Evolutionary conservation across 2,329 filamentous ascomycete species (phyloP).

Genomic region (Samsoniella hepiali): DNA sequence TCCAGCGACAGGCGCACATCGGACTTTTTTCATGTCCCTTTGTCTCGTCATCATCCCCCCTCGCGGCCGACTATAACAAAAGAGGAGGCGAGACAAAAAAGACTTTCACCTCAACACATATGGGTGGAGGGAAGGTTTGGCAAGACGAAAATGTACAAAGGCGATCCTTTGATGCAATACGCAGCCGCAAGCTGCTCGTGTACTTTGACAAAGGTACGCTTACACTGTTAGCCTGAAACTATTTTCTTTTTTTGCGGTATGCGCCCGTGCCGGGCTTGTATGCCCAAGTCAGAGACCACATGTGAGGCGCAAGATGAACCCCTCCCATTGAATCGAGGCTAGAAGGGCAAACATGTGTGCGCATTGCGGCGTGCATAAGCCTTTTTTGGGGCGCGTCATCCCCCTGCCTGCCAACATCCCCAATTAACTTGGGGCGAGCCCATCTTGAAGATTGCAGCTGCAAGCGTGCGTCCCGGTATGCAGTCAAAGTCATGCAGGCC

Average conservation of each 20-base stretch:
- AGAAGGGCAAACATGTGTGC: not conserved
- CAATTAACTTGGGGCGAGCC: too few relatives aligned
- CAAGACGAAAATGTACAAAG: not conserved
- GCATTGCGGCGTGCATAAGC: not conserved
- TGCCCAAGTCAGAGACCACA: not conserved
- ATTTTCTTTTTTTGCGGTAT: not conserved
- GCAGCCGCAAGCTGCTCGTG: not conserved
- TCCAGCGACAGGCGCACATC: not conserved
- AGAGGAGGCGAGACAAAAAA: not conserved
- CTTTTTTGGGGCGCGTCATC: not conserved
- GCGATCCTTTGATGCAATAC: not conserved
- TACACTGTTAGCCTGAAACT: not conserved
- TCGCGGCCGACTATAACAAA: not conserved
- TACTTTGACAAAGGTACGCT: not conserved
- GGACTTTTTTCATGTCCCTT: not conserved
- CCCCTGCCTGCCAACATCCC: not conserved
- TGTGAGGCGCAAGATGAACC: constrained; percentile 1
- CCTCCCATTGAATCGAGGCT: not conserved
- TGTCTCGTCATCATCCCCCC: not conserved
- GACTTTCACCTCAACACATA: not conserved
- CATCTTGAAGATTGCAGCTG: not conserved
- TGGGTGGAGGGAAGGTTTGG: not conserved
- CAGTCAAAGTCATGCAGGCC: constrained; percentile 6
- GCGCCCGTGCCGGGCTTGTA: not conserved
- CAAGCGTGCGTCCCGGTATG: not conserved